Evolutionary conservation across 2,329 filamentous ascomycete genomes (phyloP), one percentile per base, ranked within the genome.

Genomic region (Davidsoniella virescens): DNA sequence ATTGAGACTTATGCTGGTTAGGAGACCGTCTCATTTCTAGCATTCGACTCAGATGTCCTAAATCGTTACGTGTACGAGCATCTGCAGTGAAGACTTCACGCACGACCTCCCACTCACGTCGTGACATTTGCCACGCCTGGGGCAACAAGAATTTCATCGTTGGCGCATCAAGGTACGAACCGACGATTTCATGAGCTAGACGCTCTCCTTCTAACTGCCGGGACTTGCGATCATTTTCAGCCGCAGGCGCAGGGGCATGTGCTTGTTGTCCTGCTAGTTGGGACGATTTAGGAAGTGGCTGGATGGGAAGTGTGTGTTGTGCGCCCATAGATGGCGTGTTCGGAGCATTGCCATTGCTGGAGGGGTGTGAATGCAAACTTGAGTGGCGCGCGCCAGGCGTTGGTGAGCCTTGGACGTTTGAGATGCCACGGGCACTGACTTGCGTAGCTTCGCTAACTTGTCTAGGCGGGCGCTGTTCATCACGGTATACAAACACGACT

Each of bases 401-500:
- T 0, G 66, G 67, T 38, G 67, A 63, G 18, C 39, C 29, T 10
- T 48, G 44, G 23, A 38, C 37, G 4, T 18, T 33, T 10, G 36
- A 16, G 20, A 25, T 37, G 7, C 37, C 7, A 25, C 14, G 17
- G 10, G 26, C 23, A 17, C 25, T 38, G 14, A 37, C 3, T 14
- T 25, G 7, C 4, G 17, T 25, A 18, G 16, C 14, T 47, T 33
- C 23, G 37, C 33, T 18, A 29, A 23, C 29, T 25, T 50, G 47
- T 25, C 20, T 16, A n/a, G 14, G 42, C 20, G 45, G 33, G 1
- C 52, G 44, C 1, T 44, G 44, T 43, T 78, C 74, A 45, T 81
- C 80, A 36, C 84, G 78, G 55, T 93, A 85, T 3, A 95, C 86
- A 55, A 96, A 83, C 1, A 90, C 84, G 18, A 88, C 77, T 7